Conservation (phyloP, 2,329 filamentous ascomycete species). For the Colletotrichum camelliae region DNA sequence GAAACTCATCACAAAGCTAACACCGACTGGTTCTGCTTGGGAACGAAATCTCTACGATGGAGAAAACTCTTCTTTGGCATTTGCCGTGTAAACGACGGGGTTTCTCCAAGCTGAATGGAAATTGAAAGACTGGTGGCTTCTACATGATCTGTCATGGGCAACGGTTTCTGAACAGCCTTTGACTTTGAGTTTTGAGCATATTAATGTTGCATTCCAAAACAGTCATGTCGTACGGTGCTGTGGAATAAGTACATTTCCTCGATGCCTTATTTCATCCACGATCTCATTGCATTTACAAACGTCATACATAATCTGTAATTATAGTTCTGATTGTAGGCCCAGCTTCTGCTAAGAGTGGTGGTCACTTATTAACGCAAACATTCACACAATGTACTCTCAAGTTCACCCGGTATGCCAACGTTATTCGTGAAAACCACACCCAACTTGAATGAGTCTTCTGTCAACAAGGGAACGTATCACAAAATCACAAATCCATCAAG, state of each 20-base stretch:
- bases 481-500: not conserved
- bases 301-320: not conserved
- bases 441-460: not conserved
- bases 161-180: not conserved
- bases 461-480: not conserved
- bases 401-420: rapidly evolving
- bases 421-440: not conserved
- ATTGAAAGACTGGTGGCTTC: not conserved
- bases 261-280: rapidly evolving
- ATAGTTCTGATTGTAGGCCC: not conserved
- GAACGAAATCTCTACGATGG: not conserved
- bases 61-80: not conserved
- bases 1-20: too few relatives aligned
- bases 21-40: not conserved
- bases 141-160: rapidly evolving
- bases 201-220: not conserved
- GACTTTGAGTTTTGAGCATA: not conserved
- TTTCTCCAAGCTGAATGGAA: not conserved
- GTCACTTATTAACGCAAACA: not conserved
- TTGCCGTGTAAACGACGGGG: not conserved
- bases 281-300: not conserved
- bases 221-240: not conserved
- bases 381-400: not conserved
- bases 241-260: not conserved
- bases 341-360: not conserved